A percentile compares a stretch with the other conserved stretches of the same genome.
phyloP scores from a whole-genome alignment of 2,329 filamentous ascomycete species.

The Fusarium staphyleae region DNA sequence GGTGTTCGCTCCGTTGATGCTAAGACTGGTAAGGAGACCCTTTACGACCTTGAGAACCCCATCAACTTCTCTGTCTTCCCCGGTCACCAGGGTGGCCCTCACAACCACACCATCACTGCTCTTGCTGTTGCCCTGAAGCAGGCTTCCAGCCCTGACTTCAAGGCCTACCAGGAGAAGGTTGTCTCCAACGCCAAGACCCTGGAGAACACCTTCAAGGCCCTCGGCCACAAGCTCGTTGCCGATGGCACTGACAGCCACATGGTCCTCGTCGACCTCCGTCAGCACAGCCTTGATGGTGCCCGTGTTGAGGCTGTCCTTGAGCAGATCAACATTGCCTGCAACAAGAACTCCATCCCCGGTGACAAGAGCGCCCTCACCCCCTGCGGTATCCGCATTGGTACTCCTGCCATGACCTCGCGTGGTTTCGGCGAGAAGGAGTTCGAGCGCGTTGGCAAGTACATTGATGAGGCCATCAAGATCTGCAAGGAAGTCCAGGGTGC shows the following conservation, averaged over 20 bases:
- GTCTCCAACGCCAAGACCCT: constrained; percentile 92
- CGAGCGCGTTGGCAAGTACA: constrained; percentile 86
- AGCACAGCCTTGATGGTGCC: constrained; percentile 86
- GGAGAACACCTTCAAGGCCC: constrained; percentile 81
- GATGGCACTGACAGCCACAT: constrained; percentile 98
- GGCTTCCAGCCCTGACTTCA: constrained; percentile 88
- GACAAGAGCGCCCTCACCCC: constrained; percentile 97
- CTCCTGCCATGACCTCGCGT: constrained; percentile 95
- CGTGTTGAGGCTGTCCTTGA: constrained; percentile 96
- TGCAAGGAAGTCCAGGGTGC: constrained; percentile 84
- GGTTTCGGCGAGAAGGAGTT: constrained; percentile 95
- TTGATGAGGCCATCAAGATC: constrained; percentile 87
- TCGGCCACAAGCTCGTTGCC: constrained; percentile 93
- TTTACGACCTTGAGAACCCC: constrained; percentile 92
- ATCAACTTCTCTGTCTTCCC: constrained; percentile 99
- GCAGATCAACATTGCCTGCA: constrained; percentile 98
- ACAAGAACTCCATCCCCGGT: constrained; percentile 98
- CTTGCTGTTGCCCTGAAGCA: constrained; percentile 95
- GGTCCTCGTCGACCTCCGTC: constrained; percentile 92
- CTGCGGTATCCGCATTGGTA: constrained; percentile 93
- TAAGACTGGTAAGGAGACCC: constrained; percentile 87
- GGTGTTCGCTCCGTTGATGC: constrained; percentile 88
- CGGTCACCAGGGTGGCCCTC: constrained; percentile 96
- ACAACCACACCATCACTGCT: constrained; percentile 99
- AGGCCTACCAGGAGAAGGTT: constrained; percentile 91